phyloP scores from a whole-genome alignment of 768 basidiomycete species.

The Lenzites betulinus region DNA sequence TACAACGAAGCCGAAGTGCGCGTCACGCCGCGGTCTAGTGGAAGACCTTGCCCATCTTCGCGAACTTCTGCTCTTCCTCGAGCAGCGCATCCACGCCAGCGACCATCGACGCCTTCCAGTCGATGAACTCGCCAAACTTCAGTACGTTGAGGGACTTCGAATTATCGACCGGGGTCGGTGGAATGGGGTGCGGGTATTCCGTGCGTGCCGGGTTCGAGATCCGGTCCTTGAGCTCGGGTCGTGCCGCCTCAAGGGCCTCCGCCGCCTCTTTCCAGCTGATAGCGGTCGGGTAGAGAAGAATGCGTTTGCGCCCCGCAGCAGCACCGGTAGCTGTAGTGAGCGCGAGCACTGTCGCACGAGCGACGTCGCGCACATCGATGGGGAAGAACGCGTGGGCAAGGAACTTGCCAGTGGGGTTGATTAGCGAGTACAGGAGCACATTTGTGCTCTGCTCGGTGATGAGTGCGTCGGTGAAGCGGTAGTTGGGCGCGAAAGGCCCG shows the following conservation, averaged over 20 bases:
- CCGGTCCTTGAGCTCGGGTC: constrained; percentile 14
- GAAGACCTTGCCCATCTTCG: constrained; percentile 6
- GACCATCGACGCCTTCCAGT: constrained; percentile 17
- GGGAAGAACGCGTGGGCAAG: background rate
- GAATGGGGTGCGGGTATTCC: background rate
- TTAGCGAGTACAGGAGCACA: background rate
- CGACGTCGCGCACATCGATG: constrained; percentile 41
- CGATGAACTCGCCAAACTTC: constrained; percentile 8
- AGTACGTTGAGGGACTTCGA: constrained; percentile 18
- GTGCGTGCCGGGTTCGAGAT: constrained; percentile 3
- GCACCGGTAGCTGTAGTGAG: constrained; percentile 12
- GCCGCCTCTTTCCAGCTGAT: constrained; percentile 8
- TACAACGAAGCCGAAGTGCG: too few species aligned
- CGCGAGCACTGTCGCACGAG: constrained; percentile 31
- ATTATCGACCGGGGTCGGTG: constrained; percentile 10
- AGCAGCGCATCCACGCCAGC: constrained; percentile 22
- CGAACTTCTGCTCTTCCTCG: constrained; percentile 18
- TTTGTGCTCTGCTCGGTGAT: constrained; percentile 10
- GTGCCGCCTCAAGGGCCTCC: constrained; percentile 5
- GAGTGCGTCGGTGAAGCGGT: constrained; percentile 3
- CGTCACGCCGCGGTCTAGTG: background rate
- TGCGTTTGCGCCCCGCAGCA: constrained; percentile 8
- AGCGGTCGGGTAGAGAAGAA: constrained; percentile 7
- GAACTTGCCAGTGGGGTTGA: background rate
- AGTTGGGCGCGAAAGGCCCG: constrained; percentile 21